A percentile compares a stretch with the other conserved stretches of the same genome.
Evolutionary conservation across 352 stramenopile species (phyloP).

Genomic region (Phytopythium vexans): DNA sequence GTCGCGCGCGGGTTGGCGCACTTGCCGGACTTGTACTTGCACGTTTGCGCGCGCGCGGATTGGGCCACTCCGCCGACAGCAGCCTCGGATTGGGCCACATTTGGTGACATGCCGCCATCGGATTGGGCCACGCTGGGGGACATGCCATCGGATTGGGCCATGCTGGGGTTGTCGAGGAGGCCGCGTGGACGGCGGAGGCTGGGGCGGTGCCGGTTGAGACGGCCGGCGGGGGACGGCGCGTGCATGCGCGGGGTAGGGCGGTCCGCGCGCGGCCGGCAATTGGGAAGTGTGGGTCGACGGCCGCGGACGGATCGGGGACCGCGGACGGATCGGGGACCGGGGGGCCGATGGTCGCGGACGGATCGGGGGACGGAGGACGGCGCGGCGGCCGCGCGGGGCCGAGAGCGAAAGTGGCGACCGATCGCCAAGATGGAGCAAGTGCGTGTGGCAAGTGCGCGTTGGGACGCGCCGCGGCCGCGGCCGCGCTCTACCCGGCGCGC

Average conservation of each 20-base stretch:
- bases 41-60: constrained; percentile 43
- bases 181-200: too few relatives aligned
- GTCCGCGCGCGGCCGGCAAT: neutral
- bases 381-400: too few relatives aligned
- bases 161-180: too few relatives aligned
- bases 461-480: neutral
- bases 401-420: too few relatives aligned
- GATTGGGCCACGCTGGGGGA: too few relatives aligned
- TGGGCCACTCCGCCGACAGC: too few relatives aligned
- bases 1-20: constrained; percentile 77
- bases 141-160: too few relatives aligned
- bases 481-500: too few relatives aligned
- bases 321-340: neutral
- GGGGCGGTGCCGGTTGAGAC: constrained; percentile 19
- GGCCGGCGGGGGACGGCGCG: too few relatives aligned
- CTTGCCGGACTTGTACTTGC: constrained; percentile 88
- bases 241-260: neutral
- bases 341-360: neutral
- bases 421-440: neutral
- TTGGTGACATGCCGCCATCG: too few relatives aligned
- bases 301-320: neutral
- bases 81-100: too few relatives aligned
- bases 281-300: constrained; percentile 1
- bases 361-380: neutral
- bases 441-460: constrained; percentile 4